Percentiles rank a stretch among this genome's conserved stretches.
Evolutionary conservation across 805 yeast genomes (phyloP).

Genomic region (Grigorovia transvaalensis): DNA sequence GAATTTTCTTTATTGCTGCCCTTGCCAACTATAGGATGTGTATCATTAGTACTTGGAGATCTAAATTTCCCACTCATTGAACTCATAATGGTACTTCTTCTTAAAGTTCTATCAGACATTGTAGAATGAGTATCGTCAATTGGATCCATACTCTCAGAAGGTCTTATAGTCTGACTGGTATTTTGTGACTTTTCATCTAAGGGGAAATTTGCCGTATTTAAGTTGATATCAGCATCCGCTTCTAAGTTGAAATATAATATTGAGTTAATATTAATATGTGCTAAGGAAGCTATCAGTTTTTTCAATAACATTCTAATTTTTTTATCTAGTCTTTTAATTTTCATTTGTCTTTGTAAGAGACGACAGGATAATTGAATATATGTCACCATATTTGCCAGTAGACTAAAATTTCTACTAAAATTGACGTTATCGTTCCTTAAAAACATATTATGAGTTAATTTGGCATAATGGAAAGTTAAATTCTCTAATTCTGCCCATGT

Average conservation of each 20-base stretch:
- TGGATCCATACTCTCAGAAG: neutral
- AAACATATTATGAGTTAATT: constrained; percentile 41
- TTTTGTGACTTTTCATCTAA: neutral
- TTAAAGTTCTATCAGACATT: constrained; percentile 6
- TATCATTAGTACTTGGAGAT: neutral
- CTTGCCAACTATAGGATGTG: neutral
- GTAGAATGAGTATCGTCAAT: neutral
- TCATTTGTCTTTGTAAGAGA: constrained; percentile 42
- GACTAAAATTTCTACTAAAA: constrained; percentile 44
- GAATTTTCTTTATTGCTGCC: neutral
- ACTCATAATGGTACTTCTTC: constrained; percentile 15
- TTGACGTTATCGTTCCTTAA: constrained; percentile 39
- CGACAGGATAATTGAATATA: constrained; percentile 46
- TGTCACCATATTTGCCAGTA: constrained; percentile 42
- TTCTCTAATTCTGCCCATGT: constrained; percentile 50
- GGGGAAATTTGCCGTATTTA: neutral
- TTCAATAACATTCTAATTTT: constrained; percentile 41
- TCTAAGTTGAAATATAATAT: constrained; percentile 37
- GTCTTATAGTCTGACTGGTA: constrained; percentile 1
- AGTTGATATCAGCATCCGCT: constrained; percentile 12
- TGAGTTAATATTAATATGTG: constrained; percentile 58
- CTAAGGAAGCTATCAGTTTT: constrained; percentile 42
- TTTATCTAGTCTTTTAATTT: constrained; percentile 36
- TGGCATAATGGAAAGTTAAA: constrained; percentile 38
- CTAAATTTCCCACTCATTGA: constrained; percentile 4